Conservation (phyloP, 139 green algal genomes). For the Chlamydomonas sphaeroides region DNA sequence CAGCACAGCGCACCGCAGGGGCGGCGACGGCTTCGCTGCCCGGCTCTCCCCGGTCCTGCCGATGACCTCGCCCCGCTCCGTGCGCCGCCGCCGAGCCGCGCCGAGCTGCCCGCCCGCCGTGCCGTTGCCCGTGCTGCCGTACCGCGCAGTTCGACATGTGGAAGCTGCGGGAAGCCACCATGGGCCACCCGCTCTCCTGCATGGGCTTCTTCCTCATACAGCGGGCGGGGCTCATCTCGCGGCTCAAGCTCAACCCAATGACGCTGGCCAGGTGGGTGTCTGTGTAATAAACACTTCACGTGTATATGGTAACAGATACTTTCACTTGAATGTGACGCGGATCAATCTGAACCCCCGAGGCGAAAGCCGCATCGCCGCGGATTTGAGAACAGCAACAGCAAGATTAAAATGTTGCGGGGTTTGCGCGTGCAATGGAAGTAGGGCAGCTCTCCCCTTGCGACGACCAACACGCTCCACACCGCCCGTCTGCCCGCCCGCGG, state of each 20-base stretch:
- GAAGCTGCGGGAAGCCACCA: slow-evolving; percentile 37
- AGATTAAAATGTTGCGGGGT: too few relatives aligned
- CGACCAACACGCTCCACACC: too few relatives aligned
- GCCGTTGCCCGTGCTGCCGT: too few relatives aligned
- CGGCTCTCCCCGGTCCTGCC: too few relatives aligned
- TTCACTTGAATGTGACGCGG: neutral
- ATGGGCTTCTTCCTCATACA: slow-evolving; percentile 47
- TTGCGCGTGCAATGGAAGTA: neutral
- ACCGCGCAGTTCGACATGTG: slow-evolving; percentile 65
- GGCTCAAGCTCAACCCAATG: slow-evolving; percentile 20
- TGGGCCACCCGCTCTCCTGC: slow-evolving; percentile 45
- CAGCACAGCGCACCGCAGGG: too few relatives aligned
- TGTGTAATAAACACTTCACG: neutral
- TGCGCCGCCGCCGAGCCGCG: too few relatives aligned
- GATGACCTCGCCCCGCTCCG: too few relatives aligned
- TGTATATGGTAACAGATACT: neutral
- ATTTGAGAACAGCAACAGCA: too few relatives aligned
- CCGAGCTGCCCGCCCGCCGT: too few relatives aligned
- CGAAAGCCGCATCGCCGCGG: neutral
- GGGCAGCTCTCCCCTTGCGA: too few relatives aligned
- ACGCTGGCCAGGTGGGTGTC: slow-evolving; percentile 32
- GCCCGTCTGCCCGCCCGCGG: neutral
- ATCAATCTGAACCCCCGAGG: neutral
- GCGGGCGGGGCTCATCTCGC: neutral
- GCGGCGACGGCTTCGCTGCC: too few relatives aligned